phyloP scores from a whole-genome alignment of 169 alveolate species.

The Babesia divergens region DNA sequence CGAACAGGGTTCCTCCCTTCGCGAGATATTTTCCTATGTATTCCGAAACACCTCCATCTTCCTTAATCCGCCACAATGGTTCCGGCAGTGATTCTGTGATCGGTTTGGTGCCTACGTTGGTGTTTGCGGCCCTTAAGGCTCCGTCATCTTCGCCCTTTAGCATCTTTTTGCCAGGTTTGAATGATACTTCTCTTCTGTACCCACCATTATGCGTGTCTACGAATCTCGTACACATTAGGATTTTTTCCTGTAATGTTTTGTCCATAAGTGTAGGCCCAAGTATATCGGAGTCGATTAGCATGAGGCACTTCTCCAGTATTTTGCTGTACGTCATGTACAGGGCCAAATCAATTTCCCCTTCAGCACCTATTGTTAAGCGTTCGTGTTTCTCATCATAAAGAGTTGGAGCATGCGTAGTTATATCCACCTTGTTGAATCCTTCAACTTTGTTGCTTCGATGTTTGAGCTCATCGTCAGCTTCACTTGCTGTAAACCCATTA shows the following conservation, averaged over 20 bases:
- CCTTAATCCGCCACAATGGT: slow-evolving; percentile 41
- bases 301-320: slow-evolving; percentile 4
- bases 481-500: too few relatives aligned
- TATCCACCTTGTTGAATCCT: too few relatives aligned
- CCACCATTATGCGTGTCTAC: background rate
- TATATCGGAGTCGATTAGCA: background rate
- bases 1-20: slow-evolving; percentile 23
- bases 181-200: too few relatives aligned
- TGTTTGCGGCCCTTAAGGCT: background rate
- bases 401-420: too few relatives aligned
- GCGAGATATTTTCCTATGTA: slow-evolving; percentile 29
- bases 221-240: background rate
- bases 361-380: too few relatives aligned
- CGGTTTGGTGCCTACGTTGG: background rate
- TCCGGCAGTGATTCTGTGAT: slow-evolving; percentile 6
- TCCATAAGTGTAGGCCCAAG: background rate
- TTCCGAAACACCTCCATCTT: slow-evolving; percentile 51
- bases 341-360: background rate
- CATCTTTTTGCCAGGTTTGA: background rate
- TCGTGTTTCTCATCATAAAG: too few relatives aligned
- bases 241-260: background rate
- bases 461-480: too few relatives aligned
- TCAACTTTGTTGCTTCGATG: too few relatives aligned
- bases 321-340: background rate
- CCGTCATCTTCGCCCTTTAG: background rate